These are phyloP conservation scores for Vigna angularis DNA, from an alignment of 306 rosid genomes.

Conservation along the genomic window DNA sequence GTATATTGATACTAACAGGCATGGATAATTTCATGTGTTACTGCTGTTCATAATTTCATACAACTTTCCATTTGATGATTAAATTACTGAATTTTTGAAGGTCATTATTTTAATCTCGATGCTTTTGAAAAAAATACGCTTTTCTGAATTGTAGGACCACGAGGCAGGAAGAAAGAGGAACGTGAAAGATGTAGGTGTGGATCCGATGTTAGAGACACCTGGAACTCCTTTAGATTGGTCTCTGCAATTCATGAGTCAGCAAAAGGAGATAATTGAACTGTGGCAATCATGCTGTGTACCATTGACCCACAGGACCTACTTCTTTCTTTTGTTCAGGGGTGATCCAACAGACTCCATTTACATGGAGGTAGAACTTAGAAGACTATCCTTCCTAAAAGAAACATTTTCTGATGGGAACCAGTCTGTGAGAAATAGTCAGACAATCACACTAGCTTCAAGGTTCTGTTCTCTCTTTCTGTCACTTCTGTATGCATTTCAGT, in stretches of 20 bases:
- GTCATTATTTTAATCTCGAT: background rate
- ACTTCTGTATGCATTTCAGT: slow-evolving; percentile 3
- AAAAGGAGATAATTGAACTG: slow-evolving; percentile 74
- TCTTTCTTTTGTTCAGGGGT: slow-evolving; percentile 93
- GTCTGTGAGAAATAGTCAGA: slow-evolving; percentile 61
- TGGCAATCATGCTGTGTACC: slow-evolving; percentile 93
- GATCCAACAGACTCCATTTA: slow-evolving; percentile 91
- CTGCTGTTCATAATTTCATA: background rate
- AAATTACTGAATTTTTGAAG: slow-evolving; percentile 22
- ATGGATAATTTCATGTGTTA: background rate
- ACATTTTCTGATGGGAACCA: slow-evolving; percentile 69
- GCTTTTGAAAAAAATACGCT: slow-evolving; percentile 33
- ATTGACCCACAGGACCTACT: slow-evolving; percentile 93
- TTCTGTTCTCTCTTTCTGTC: slow-evolving; percentile 59
- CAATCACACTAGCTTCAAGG: slow-evolving; percentile 79
- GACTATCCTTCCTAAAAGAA: slow-evolving; percentile 82
- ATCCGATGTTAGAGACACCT: slow-evolving; percentile 67
- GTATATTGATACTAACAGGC: slow-evolving; percentile 2
- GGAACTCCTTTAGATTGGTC: slow-evolving; percentile 76
- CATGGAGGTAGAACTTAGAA: slow-evolving; percentile 92
- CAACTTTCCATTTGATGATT: slow-evolving; percentile 14
- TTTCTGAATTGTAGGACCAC: slow-evolving; percentile 56
- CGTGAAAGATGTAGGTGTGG: slow-evolving; percentile 66
- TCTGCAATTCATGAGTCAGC: slow-evolving; percentile 79
- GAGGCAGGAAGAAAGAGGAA: slow-evolving; percentile 56